phyloP scores from a whole-genome alignment of 768 basidiomycete species.

The Plicaturopsis crispa region DNA sequence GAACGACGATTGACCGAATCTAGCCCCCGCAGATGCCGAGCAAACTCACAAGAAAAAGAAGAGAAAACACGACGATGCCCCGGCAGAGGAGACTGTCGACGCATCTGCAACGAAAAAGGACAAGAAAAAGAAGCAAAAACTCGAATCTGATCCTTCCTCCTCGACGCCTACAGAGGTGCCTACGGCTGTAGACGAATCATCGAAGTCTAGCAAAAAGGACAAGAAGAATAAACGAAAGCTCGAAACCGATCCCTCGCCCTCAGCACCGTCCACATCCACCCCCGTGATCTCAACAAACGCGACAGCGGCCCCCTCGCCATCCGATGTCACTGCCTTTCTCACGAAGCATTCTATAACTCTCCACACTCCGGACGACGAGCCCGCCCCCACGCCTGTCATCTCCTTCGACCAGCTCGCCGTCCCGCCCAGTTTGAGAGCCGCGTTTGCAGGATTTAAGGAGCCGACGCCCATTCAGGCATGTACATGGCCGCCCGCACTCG shows the following conservation, averaged over 20 bases:
- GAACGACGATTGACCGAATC: neutral
- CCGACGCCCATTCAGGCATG: constrained; percentile 96
- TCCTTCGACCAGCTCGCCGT: constrained; percentile 71
- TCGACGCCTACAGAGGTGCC: constrained; percentile 1
- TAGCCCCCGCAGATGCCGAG: neutral
- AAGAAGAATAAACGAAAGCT: constrained; percentile 18
- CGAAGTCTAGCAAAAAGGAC: constrained; percentile 2
- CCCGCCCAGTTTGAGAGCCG: constrained; percentile 49
- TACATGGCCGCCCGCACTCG: constrained; percentile 84
- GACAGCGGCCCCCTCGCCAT: constrained; percentile 15
- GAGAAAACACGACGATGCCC: constrained; percentile 4
- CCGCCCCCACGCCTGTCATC: constrained; percentile 55
- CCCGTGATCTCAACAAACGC: constrained; percentile 12
- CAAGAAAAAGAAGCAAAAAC: constrained; percentile 8
- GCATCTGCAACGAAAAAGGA: constrained; percentile 18
- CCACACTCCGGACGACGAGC: constrained; percentile 37
- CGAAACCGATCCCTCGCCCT: constrained; percentile 7
- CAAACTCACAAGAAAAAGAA: neutral
- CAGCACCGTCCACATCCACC: constrained; percentile 13
- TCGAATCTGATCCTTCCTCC: neutral
- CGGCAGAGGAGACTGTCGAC: constrained; percentile 1
- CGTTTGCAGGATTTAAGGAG: constrained; percentile 67
- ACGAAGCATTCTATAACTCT: constrained; percentile 69
- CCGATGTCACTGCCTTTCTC: constrained; percentile 59
- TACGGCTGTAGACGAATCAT: neutral